Evolutionary conservation across 306 rosid species (phyloP).

Genomic region (Urtica urens): DNA sequence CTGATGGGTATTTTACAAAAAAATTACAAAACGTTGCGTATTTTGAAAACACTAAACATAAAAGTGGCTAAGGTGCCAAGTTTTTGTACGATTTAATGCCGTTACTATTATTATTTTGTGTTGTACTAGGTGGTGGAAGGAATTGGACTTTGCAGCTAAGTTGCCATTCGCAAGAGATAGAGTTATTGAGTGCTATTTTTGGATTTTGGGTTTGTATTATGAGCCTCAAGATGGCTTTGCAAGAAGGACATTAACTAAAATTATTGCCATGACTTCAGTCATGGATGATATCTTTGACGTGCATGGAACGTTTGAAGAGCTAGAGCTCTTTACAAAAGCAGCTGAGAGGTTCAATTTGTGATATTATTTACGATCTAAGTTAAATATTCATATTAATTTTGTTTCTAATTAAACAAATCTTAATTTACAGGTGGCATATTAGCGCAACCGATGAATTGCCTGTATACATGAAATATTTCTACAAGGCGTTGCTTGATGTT

Average conservation of each 20-base stretch:
- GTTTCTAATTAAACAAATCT: too few species aligned
- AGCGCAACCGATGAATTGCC: constrained; percentile 5
- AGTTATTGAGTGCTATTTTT: constrained; percentile 39
- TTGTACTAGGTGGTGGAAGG: constrained; percentile 42
- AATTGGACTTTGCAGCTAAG: constrained; percentile 16
- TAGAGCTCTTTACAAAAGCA: constrained; percentile 29
- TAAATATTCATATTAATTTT: too few species aligned
- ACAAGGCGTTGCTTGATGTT: constrained; percentile 7
- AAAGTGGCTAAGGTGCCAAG: too few species aligned
- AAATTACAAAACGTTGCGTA: too few species aligned
- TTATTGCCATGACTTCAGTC: constrained; percentile 3
- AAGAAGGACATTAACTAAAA: constrained; percentile 20
- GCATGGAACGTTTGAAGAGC: constrained; percentile 32
- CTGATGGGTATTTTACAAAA: too few species aligned
- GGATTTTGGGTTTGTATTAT: constrained; percentile 27
- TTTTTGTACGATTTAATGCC: too few species aligned
- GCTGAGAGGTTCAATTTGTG: constrained; percentile 14
- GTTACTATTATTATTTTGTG: neutral
- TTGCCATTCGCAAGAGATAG: constrained; percentile 36
- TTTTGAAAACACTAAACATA: too few species aligned
- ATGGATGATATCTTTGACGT: constrained; percentile 40
- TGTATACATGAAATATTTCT: constrained; percentile 9
- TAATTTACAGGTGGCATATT: constrained; percentile 8
- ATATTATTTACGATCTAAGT: neutral
- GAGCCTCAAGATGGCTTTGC: constrained; percentile 20